Evolutionary conservation across 2,329 filamentous ascomycete species (phyloP), one percentile per base, ranked within the genome.

Genomic region (Claviceps sp.): DNA sequence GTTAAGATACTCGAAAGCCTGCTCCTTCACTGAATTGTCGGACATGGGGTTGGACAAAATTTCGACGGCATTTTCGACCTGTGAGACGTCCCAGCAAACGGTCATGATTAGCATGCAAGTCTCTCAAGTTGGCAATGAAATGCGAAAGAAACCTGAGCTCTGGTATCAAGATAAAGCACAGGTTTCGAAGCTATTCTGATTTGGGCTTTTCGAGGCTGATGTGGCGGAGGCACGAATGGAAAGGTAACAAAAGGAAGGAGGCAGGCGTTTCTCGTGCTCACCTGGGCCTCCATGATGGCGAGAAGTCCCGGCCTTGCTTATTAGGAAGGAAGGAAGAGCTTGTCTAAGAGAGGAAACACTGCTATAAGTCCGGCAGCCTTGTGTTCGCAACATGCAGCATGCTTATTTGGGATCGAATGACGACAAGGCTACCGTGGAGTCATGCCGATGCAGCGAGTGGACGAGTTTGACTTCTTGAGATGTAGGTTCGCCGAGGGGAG

Each of bases 41-140:
- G 89, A 85, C 62, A 78, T 72, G 54, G 88, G 87, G 70, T 91
- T 84, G 74, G 84, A 93, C 69, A 89, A 88, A 72, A 97, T 94
- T 69, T 93, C 82, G 72, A 97, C 93, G 70, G 93, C 93, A 73
- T 88, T 91, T 72, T 93, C 87, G 69, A 96, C 84, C 88, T 96
- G 63, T 24, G 49, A 52, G n/a, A 8, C 45, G 20, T 20, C 38
- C 37, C n/a, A 45, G 43, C 14, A 40, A 37, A 44, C 4, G 37
- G 20, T 11, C 41, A 47, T 40, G 43, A 47, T 54, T 50, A 54
- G 53, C 26, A 44, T 24, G 14, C 36, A n/a, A 16, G 42, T 24
- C 26, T 37, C 22, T 45, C 20, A 24, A 20, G n/a, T 6, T 36
- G 20, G 14, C 22, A 45, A 30, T 40, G 20, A 5, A 42, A 16